A percentile compares a stretch with the other conserved stretches of the same genome.
Conservation (phyloP, 768 basidiomycete genomes). For the Serendipita vermifera region DNA sequence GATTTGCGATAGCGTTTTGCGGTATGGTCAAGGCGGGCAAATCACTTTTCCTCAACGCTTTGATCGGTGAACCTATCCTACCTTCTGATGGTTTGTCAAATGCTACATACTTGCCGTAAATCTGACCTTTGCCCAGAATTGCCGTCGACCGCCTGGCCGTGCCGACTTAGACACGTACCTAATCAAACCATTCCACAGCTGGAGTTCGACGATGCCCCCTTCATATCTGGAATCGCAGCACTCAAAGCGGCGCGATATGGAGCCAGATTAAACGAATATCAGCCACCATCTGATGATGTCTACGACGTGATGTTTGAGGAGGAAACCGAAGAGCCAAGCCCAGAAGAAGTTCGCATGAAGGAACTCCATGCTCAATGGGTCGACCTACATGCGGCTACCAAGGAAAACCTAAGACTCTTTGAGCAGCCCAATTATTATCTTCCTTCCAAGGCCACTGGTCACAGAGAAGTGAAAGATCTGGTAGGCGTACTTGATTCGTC, state of each 20-base stretch:
- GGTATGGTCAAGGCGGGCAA: conserved; percentile 8
- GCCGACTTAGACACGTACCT: conserved; percentile 3
- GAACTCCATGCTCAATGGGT: neutral
- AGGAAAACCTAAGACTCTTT: neutral
- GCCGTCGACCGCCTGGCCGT: conserved; percentile 5
- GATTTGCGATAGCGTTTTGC: conserved; percentile 10
- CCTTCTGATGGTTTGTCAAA: conserved; percentile 2
- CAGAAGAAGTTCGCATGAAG: neutral
- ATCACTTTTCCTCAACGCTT: conserved; percentile 1
- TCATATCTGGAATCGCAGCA: neutral
- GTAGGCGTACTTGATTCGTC: no score
- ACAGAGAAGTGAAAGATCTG: neutral
- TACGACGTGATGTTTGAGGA: neutral
- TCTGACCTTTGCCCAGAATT: neutral
- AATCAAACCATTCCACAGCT: neutral
- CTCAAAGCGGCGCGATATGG: neutral
- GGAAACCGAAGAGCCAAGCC: neutral
- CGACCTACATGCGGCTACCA: conserved; percentile 3
- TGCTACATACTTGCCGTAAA: neutral
- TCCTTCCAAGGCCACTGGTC: neutral
- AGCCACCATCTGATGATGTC: conserved; percentile 1
- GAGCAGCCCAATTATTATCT: neutral
- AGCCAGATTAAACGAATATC: neutral
- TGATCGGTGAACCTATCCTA: conserved; percentile 6
- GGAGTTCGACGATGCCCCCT: neutral